A percentile compares a stretch with the other conserved stretches of the same genome.
phyloP scores from a whole-genome alignment of 1,139 yeast species.

The Zygosaccharomyces sapae region DNA sequence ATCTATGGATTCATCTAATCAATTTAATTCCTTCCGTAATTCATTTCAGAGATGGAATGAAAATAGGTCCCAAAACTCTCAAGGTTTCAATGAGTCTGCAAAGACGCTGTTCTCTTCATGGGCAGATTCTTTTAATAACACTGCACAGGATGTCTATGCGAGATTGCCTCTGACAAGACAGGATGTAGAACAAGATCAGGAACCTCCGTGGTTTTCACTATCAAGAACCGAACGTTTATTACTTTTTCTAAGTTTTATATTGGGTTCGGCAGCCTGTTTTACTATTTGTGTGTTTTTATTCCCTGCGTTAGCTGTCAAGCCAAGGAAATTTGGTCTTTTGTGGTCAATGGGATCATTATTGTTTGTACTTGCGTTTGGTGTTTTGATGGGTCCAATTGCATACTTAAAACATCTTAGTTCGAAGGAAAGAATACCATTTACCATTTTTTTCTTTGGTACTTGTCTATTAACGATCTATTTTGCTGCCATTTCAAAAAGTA shows the following conservation, averaged over 20 bases:
- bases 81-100: slow-evolving; percentile 36
- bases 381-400: slow-evolving; percentile 84
- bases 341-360: slow-evolving; percentile 92
- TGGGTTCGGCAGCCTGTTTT: slow-evolving; percentile 76
- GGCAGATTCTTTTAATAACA: slow-evolving; percentile 40
- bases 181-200: slow-evolving; percentile 46
- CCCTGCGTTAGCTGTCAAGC: slow-evolving; percentile 86
- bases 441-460: slow-evolving; percentile 71
- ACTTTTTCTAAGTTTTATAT: slow-evolving; percentile 72
- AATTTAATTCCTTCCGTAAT: slow-evolving; percentile 33
- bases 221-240: slow-evolving; percentile 76
- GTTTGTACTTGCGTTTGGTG: slow-evolving; percentile 85
- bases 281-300: slow-evolving; percentile 74
- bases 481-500: slow-evolving; percentile 56
- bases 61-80: slow-evolving; percentile 28
- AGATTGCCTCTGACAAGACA: slow-evolving; percentile 52
- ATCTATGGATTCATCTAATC: slow-evolving; percentile 11
- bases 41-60: slow-evolving; percentile 40
- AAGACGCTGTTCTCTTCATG: slow-evolving; percentile 39
- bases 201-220: slow-evolving; percentile 56
- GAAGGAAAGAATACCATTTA: slow-evolving; percentile 71
- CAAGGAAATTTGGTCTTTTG: slow-evolving; percentile 81
- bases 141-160: slow-evolving; percentile 45
- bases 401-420: slow-evolving; percentile 73
- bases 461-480: slow-evolving; percentile 63